Evolutionary conservation across 192 early-diverging fungal genomes (phyloP).

Genomic region (Coemansia sp.): DNA sequence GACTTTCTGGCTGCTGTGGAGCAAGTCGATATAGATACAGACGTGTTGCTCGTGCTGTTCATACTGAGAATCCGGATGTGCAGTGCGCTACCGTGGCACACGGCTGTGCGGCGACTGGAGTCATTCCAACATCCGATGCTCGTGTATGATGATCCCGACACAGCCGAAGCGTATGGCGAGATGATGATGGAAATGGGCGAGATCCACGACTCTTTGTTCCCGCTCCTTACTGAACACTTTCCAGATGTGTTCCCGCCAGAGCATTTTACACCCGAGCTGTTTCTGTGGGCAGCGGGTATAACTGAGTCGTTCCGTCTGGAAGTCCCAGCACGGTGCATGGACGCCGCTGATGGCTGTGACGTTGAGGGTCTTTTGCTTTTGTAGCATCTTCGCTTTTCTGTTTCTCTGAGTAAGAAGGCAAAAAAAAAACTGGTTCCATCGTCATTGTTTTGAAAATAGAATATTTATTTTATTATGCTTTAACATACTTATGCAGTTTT

Average conservation of each 20-base stretch:
- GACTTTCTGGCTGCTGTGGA: constrained; percentile 25
- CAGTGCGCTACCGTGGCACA: constrained; percentile 24
- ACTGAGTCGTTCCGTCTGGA: constrained; percentile 28
- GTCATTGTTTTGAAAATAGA: neutral
- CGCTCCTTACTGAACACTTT: constrained; percentile 40
- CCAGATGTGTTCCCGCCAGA: constrained; percentile 26
- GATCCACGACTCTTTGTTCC: constrained; percentile 40
- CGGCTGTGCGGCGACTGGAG: constrained; percentile 18
- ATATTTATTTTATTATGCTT: no score
- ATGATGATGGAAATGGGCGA: constrained; percentile 39
- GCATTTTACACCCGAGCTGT: constrained; percentile 27
- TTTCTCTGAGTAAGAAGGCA: no score
- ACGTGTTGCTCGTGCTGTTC: constrained; percentile 31
- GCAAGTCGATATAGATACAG: constrained; percentile 31
- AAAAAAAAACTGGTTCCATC: neutral
- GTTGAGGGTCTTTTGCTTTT: constrained; percentile 19
- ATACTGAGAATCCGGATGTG: constrained; percentile 16
- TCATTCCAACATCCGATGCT: constrained; percentile 38
- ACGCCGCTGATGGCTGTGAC: neutral
- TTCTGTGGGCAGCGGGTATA: constrained; percentile 50
- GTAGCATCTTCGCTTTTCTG: no score
- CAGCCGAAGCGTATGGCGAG: constrained; percentile 16
- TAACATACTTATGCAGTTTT: no score
- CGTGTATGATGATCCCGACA: neutral
- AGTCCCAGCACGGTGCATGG: constrained; percentile 9